Conservation (phyloP, 2,329 filamentous ascomycete genomes). For the Curvularia sp. region DNA sequence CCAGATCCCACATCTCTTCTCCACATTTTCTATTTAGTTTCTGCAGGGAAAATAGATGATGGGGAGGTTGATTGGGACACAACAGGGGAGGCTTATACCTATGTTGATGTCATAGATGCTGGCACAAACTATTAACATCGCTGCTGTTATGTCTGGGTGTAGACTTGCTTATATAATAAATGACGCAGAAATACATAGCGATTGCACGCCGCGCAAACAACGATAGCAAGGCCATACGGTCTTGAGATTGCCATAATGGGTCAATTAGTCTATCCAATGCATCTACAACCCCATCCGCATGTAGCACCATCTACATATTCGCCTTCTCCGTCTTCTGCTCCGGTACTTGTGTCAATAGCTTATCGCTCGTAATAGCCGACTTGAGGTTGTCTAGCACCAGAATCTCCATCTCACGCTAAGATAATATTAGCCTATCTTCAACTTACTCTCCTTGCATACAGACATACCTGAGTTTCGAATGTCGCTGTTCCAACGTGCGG, state of each 20-base stretch:
- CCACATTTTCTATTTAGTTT: conserved; percentile 4
- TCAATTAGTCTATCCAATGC: conserved; percentile 18
- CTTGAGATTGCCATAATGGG: background rate
- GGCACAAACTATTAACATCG: background rate
- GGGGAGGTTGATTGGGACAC: background rate
- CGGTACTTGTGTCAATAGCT: conserved; percentile 66
- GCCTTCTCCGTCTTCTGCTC: conserved; percentile 61
- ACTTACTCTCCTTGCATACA: no score
- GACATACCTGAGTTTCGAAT: conserved; percentile 63
- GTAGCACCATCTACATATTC: conserved; percentile 30
- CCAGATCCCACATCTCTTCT: conserved; percentile 20
- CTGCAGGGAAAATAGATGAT: background rate
- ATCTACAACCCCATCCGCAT: background rate
- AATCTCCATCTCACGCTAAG: conserved; percentile 64
- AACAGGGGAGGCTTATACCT: background rate
- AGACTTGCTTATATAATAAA: background rate
- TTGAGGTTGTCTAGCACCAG: conserved; percentile 66
- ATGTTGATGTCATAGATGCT: background rate
- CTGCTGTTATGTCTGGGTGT: background rate
- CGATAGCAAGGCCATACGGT: background rate
- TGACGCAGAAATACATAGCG: background rate
- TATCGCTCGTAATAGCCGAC: conserved; percentile 63
- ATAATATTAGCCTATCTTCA: conserved; percentile 15
- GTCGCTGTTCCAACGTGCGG: conserved; percentile 68
- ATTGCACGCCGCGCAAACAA: background rate